Percentiles rank a stretch among this genome's conserved stretches.
Conservation (phyloP, 768 basidiomycete species). For the Tulasnella sp. region DNA sequence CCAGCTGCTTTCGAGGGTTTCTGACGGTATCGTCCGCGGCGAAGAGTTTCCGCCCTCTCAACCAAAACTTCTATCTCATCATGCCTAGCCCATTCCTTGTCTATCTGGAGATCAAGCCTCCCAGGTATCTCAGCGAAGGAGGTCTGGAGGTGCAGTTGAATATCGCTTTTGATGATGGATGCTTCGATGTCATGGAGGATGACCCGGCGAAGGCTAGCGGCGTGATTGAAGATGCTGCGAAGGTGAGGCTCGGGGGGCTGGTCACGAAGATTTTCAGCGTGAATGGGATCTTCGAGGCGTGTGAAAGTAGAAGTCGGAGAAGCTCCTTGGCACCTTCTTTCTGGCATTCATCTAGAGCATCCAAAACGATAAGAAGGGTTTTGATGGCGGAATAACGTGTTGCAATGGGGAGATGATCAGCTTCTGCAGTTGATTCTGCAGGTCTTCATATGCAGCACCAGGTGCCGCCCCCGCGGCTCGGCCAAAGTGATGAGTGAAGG, state of each 20-base stretch:
- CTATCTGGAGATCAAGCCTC: background rate
- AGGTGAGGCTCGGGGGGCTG: constrained; percentile 27
- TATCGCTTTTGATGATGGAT: constrained; percentile 6
- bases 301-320: constrained; percentile 21
- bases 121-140: background rate
- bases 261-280: constrained; percentile 30
- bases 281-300: constrained; percentile 22
- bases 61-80: background rate
- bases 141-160: constrained; percentile 12
- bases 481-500: background rate
- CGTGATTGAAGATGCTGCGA: background rate
- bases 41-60: background rate
- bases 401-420: constrained; percentile 19
- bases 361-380: constrained; percentile 28
- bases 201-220: background rate
- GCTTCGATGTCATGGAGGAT: constrained; percentile 13
- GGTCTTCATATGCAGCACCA: constrained; percentile 6
- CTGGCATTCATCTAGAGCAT: constrained; percentile 32
- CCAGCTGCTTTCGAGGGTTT: background rate
- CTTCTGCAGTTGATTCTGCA: constrained; percentile 21
- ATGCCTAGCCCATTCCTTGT: background rate
- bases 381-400: background rate
- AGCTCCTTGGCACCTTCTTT: constrained; percentile 13
- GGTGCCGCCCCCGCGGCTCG: background rate
- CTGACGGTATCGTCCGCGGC: background rate